Base-by-base conservation (phyloP, 805 yeast genomes). In the Kockiozyma suomiensis region DNA sequence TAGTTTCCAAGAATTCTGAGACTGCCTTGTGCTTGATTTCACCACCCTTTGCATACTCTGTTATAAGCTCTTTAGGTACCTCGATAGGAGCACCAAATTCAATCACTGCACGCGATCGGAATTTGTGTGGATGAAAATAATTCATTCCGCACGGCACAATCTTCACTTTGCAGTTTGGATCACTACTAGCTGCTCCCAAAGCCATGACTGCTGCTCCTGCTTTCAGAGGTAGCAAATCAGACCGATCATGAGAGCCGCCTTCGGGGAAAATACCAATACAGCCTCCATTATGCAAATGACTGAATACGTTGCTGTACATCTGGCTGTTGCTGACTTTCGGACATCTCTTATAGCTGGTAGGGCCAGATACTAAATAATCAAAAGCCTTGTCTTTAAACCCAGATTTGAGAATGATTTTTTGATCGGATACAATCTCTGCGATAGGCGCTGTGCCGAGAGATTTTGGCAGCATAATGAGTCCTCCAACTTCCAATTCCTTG, bases 161-260 rank as follows among this genome's bases (percentile, higher is more conserved):
- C 68, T 86, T 85, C 3, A 93, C 93, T 58, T 86, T 85, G 61
- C 88, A 84, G 46, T 82, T 81, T 0, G 94, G 90, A 68, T 88
- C 82, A 59, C 83, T 80, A 21, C 85, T 88, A 84, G 91, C 83
- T 10, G 98, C 94, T 8, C 98, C 99, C 33, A 93, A 78, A 0
- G 98, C 98, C 98, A 93, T 94, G 58, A 93, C 88, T 2, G 97
- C 97, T 6, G 94, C 97, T 64, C 99, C 99, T 0, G 98, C 97
- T 72, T 94, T 93, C 67, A 93, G 78, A 0, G 99, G 99, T 53
- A 93, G 79, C 67, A 93, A 75, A 65, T 90, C 96, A 0, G 98
- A 86, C 66, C 99, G 80, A 73, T 93, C 99, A 70, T 93, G 99
- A 12, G 97, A 90, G 0, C 99, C 99, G 60, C 99, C 99, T 77